Base-by-base conservation (phyloP, 2,329 filamentous ascomycete genomes). In the Ophiobolus disseminans region DNA sequence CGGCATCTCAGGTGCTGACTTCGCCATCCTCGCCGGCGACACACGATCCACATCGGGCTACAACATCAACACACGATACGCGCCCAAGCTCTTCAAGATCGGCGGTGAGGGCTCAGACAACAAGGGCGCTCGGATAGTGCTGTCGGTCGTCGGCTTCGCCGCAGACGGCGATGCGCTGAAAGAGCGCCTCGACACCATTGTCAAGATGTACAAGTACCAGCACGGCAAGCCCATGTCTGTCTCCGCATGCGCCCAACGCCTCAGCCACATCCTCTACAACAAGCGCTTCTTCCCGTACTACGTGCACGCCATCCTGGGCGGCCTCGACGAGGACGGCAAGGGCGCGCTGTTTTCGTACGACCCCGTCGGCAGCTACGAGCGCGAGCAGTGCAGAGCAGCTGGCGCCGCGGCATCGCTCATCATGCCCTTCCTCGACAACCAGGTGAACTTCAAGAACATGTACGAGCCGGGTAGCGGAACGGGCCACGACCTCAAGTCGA, bases 211-310 rank as follows among this genome's bases (percentile, higher is more conserved):
- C 85, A 90, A 89, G 68, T 97, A 97, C 81, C 91, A 95, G 74
- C 93, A 97, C 75, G 91, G 91, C 76, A 99, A 97, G 81, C 86
- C 90, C 59, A 99, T 99, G 88, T 88, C 85, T 57, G 89, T 97
- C 69, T 88, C 90, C 68, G 94, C 94, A 39, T 97, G 93, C 76
- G 95, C 94, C 46, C 93, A 97, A 78, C 87, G 93, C 47, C 83
- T 99, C 53, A 93, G 90, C 31, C 97, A 95, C 37, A 95, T 99
- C 60, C 86, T 99, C 48, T 99, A 99, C 81, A 83, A 87, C 75
- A 97, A 97, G 81, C 90, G 94, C 39, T 99, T 99, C 82, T 99
- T 99, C 81, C 94, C 94, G 17, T 99, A 96, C 84, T 99, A 99
- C 76, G 90, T 95, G 49, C 86, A 93, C 68, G 93, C 93, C 23